phyloP scores from a whole-genome alignment of 441 rosid genomes.

The Gossypium davidsonii region DNA sequence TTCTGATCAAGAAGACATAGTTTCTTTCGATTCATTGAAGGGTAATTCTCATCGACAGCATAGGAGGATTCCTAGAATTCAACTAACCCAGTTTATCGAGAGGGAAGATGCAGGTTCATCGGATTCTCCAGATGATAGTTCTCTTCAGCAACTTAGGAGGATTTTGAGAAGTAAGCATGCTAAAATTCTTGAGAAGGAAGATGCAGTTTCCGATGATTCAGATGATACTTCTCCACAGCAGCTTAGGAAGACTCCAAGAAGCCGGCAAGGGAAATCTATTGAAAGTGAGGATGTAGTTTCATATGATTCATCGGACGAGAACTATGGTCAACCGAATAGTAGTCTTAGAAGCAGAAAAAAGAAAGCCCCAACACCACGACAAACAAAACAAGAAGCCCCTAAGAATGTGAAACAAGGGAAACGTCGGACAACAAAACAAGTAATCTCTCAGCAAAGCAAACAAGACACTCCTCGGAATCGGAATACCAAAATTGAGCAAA shows the following conservation, averaged over 20 bases:
- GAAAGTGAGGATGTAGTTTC: slow-evolving; percentile 30
- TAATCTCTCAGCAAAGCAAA: slow-evolving; percentile 32
- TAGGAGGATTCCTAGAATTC: slow-evolving; percentile 32
- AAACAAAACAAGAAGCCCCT: slow-evolving; percentile 31
- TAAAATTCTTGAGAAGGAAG: slow-evolving; percentile 32
- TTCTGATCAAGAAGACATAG: slow-evolving; percentile 11
- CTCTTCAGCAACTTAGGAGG: slow-evolving; percentile 25
- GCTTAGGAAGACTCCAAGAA: slow-evolving; percentile 16
- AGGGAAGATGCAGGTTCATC: slow-evolving; percentile 37
- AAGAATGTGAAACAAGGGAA: slow-evolving; percentile 26
- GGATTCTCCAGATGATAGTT: slow-evolving; percentile 35
- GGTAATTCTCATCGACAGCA: not conserved
- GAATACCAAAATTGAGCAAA: slow-evolving; percentile 27
- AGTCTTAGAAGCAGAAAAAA: slow-evolving; percentile 25
- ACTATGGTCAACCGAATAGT: slow-evolving; percentile 10
- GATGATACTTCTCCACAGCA: slow-evolving; percentile 18
- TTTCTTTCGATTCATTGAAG: not conserved
- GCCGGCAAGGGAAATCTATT: slow-evolving; percentile 15
- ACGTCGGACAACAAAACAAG: slow-evolving; percentile 26
- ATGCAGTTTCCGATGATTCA: slow-evolving; percentile 38
- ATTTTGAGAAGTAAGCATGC: slow-evolving; percentile 22
- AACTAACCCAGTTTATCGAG: slow-evolving; percentile 29
- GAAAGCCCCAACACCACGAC: slow-evolving; percentile 22
- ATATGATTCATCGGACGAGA: slow-evolving; percentile 22
- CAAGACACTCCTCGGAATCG: slow-evolving; percentile 31